Base-by-base conservation (phyloP, 805 yeast genomes). In the Kluyveromyces nonfermentans region DNA sequence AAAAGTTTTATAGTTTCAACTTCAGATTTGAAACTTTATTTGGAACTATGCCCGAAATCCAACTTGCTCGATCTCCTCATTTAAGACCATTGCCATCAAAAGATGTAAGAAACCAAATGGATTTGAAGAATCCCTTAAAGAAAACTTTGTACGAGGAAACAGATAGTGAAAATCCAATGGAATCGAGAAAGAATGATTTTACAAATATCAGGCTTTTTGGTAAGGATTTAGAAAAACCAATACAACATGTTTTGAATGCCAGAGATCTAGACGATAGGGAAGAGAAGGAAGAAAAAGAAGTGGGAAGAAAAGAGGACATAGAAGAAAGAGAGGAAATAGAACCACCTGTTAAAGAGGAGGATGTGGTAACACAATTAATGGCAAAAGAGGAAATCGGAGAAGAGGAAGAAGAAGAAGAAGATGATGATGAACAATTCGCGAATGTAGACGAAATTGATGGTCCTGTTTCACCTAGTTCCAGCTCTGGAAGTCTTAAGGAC, bases 381-480 rank as follows among this genome's bases (percentile, higher is more conserved):
- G n/a, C n/a, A n/a, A n/a, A 33, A 43, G 46, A 35, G 46, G n/a
- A n/a, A n/a, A n/a, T n/a, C n/a, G n/a, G n/a, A n/a, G n/a, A 45
- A 3, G 53, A 47, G 16, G 52, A 48, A 31, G 55, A 46, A 12
- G 51, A 46, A 21, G 58, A 56, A 25, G 59, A 55, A n/a, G 57
- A 53, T 14, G 62, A 55, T 14, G 55, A 52, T 34, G 56, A 60
- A 20, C 60, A 55, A 1, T 63, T 62, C 46, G 55, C 60, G 2
- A 62, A 63, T 47, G 67, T 63, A 1, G 68, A 63, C 44, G 68
- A 63, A 44, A 57, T 63, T 4, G 68, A 63, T 41, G 65, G 65
- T 1, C 65, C 63, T 3, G 55, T 62, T 14, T 50, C 58, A 1
- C 55, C 55, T 20, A 42, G 46, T 7, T 39, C 45, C 10, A 48